Percentiles rank a stretch among this genome's conserved stretches.
These are phyloP conservation scores for Nannizziopsis arthrosporioides DNA, from an alignment of 2,329 filamentous ascomycete genomes.

Conservation along the genomic window DNA sequence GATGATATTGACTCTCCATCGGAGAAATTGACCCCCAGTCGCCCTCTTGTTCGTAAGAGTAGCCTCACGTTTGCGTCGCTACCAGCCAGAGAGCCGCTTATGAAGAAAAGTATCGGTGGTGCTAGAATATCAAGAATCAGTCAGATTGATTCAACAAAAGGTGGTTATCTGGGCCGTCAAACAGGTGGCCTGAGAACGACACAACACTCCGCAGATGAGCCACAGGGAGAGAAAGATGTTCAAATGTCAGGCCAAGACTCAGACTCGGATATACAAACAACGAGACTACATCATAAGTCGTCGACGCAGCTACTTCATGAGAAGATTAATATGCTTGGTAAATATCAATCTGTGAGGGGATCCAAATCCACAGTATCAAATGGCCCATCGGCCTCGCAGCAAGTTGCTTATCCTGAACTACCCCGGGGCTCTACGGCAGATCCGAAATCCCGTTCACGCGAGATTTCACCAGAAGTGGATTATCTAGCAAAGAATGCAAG, in stretches of 20 bases:
- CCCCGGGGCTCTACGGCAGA: conserved; percentile 9
- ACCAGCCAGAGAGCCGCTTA: conserved; percentile 77
- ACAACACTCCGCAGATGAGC: conserved; percentile 21
- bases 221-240: conserved; percentile 39
- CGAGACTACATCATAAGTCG: conserved; percentile 63
- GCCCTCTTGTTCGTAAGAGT: conserved; percentile 75
- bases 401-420: conserved; percentile 30
- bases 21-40: conserved; percentile 36
- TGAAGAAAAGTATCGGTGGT: conserved; percentile 69
- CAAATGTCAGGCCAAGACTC: conserved; percentile 41
- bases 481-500: not conserved
- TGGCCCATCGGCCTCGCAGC: conserved; percentile 20
- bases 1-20: conserved; percentile 40
- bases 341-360: conserved; percentile 39
- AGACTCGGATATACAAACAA: conserved; percentile 39
- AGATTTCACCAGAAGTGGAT: conserved; percentile 31
- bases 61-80: conserved; percentile 90
- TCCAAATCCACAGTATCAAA: conserved; percentile 36
- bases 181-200: conserved; percentile 48
- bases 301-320: conserved; percentile 91
- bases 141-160: conserved; percentile 56
- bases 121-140: conserved; percentile 62
- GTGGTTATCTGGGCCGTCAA: conserved; percentile 61
- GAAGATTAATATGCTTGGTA: conserved; percentile 66
- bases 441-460: conserved; percentile 18